These are phyloP conservation scores for Colletotrichum sp. DNA, from an alignment of 2,329 filamentous ascomycete species.

Conservation along the genomic window DNA sequence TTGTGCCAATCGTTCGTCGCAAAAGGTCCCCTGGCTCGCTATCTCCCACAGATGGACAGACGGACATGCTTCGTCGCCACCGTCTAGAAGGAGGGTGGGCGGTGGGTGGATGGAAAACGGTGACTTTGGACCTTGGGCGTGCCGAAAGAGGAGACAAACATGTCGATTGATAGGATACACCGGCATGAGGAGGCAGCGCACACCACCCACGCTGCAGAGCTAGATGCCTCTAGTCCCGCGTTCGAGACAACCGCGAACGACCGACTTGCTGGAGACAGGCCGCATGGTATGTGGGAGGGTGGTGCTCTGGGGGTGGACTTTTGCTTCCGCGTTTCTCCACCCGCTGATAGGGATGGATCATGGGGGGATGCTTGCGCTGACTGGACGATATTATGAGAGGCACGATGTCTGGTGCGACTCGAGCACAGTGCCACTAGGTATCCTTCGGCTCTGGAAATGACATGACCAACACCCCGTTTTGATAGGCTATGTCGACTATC, in stretches of 20 bases:
- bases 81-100: not conserved
- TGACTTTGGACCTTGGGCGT: not conserved
- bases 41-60: not conserved
- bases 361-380: not conserved
- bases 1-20: not conserved
- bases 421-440: not conserved
- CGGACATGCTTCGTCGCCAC: not conserved
- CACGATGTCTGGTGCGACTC: not conserved
- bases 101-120: not conserved
- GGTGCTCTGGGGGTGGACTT: not conserved
- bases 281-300: not conserved
- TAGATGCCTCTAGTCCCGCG: not conserved
- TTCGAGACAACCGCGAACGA: not conserved
- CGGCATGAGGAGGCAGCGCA: not conserved
- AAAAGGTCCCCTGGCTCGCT: not conserved
- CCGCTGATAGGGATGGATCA: not conserved
- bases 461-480: not conserved
- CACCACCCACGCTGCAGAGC: not conserved
- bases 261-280: not conserved
- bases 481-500: not conserved
- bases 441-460: not conserved
- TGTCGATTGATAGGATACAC: conserved; percentile 4
- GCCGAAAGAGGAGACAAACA: not conserved
- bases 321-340: conserved; percentile 1
- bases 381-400: not conserved